A percentile compares a stretch with the other conserved stretches of the same genome.
Evolutionary conservation across 331 rosid genomes (phyloP).

Genomic region (Acacia concinna): DNA sequence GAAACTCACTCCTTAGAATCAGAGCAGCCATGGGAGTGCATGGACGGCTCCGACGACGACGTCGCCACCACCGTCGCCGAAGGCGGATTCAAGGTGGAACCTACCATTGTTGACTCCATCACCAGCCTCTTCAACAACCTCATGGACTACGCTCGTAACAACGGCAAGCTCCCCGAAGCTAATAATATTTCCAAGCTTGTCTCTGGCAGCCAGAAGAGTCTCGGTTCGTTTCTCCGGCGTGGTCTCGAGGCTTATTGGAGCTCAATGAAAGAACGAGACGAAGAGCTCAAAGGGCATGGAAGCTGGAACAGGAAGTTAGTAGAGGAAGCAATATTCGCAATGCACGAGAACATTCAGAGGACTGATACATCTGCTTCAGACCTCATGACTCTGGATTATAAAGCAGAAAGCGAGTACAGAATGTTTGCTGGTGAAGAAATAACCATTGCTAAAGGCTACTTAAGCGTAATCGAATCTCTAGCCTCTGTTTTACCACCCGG

Average conservation of each 20-base stretch:
- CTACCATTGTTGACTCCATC: constrained; percentile 60
- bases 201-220: constrained; percentile 47
- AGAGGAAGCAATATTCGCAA: constrained; percentile 71
- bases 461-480: constrained; percentile 58
- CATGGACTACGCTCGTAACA: constrained; percentile 72
- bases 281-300: constrained; percentile 42
- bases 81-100: constrained; percentile 61
- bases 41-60: constrained; percentile 59
- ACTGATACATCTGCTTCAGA: constrained; percentile 70
- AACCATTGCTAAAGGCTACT: constrained; percentile 80
- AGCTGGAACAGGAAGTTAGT: constrained; percentile 55
- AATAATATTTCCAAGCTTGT: neutral
- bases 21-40: constrained; percentile 92
- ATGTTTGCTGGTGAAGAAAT: constrained; percentile 80
- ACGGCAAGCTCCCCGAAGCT: neutral
- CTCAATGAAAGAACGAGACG: constrained; percentile 41
- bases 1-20: constrained; percentile 71
- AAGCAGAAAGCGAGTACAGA: constrained; percentile 64
- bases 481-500: constrained; percentile 81
- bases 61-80: constrained; percentile 71
- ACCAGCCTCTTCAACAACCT: constrained; percentile 66
- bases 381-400: constrained; percentile 50
- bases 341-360: constrained; percentile 63
- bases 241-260: constrained; percentile 60
- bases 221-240: constrained; percentile 58